These are phyloP conservation scores for Ustilago xerochloae DNA, from an alignment of 1,284 basidiomycete genomes.

Conservation along the genomic window DNA sequence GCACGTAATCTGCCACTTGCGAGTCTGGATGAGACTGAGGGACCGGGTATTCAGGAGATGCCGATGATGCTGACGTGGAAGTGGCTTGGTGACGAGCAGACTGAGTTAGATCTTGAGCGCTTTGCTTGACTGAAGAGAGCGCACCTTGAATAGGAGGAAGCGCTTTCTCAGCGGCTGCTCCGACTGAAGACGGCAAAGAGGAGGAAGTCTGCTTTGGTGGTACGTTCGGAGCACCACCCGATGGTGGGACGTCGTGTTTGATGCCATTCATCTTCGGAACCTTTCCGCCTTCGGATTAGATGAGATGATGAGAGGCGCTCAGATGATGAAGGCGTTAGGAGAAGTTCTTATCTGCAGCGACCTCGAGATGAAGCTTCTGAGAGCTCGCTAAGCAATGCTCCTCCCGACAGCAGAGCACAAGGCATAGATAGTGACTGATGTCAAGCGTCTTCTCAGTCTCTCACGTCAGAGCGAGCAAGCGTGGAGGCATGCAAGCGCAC, in stretches of 20 bases:
- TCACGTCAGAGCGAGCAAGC: not conserved
- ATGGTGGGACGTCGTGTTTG: slow-evolving; percentile 15
- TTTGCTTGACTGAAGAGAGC: slow-evolving; percentile 6
- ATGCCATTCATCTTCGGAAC: slow-evolving; percentile 43
- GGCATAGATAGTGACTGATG: not conserved
- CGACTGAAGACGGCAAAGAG: not conserved
- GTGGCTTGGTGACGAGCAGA: not conserved
- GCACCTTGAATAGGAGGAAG: slow-evolving; percentile 39
- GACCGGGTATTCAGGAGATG: slow-evolving; percentile 13
- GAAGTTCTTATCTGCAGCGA: not conserved
- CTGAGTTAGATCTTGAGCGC: slow-evolving; percentile 4
- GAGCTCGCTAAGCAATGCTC: too few relatives aligned
- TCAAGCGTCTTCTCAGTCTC: too few relatives aligned
- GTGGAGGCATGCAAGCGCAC: not conserved
- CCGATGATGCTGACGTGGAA: not conserved
- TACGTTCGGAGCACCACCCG: not conserved
- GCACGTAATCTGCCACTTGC: slow-evolving; percentile 57
- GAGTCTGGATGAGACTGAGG: slow-evolving; percentile 34
- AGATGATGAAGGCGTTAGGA: not conserved
- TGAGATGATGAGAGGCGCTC: not conserved
- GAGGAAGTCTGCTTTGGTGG: slow-evolving; percentile 14
- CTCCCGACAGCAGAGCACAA: not conserved
- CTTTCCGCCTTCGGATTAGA: not conserved
- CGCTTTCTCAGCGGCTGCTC: slow-evolving; percentile 23
- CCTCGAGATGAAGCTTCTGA: too few relatives aligned